These are phyloP conservation scores for Suillus weaverae DNA, from an alignment of 768 basidiomycete genomes.

Conservation along the genomic window DNA sequence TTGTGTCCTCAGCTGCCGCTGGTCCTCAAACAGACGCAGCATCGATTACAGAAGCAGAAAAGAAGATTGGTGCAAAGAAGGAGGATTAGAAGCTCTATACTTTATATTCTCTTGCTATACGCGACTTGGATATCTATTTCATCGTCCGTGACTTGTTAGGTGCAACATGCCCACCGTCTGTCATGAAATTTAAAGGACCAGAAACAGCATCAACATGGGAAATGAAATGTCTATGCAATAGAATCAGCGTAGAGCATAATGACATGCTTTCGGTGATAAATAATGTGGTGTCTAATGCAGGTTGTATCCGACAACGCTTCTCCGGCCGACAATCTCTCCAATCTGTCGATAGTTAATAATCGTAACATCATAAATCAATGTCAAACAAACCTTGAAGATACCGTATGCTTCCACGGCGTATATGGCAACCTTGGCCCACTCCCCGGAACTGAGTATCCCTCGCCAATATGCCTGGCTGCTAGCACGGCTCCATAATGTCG, in stretches of 20 bases:
- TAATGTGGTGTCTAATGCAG: constrained; percentile 43
- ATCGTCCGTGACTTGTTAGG: not conserved
- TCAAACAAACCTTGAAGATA: constrained; percentile 71
- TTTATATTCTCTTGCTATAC: not conserved
- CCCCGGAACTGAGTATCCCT: constrained; percentile 57
- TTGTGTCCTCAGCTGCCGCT: constrained; percentile 39
- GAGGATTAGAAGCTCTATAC: constrained; percentile 51
- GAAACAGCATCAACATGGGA: not conserved
- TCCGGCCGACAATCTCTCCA: constrained; percentile 85
- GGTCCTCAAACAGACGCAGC: constrained; percentile 87
- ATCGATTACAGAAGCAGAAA: constrained; percentile 86
- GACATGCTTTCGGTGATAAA: not conserved
- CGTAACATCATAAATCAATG: not conserved
- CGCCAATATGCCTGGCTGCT: constrained; percentile 61
- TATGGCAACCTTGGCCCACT: constrained; percentile 64
- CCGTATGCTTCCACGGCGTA: constrained; percentile 88
- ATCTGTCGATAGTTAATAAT: constrained; percentile 44
- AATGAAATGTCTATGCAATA: constrained; percentile 1
- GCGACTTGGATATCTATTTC: constrained; percentile 1
- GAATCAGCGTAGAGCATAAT: not conserved
- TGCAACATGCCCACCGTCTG: not conserved
- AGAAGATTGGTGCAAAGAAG: constrained; percentile 78
- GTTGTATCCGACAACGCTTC: constrained; percentile 79
- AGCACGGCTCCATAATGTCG: constrained; percentile 63
- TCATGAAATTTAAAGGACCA: not conserved